Evolutionary conservation across 1,139 yeast genomes (phyloP).

Genomic region (Geotrichum fermentans): DNA sequence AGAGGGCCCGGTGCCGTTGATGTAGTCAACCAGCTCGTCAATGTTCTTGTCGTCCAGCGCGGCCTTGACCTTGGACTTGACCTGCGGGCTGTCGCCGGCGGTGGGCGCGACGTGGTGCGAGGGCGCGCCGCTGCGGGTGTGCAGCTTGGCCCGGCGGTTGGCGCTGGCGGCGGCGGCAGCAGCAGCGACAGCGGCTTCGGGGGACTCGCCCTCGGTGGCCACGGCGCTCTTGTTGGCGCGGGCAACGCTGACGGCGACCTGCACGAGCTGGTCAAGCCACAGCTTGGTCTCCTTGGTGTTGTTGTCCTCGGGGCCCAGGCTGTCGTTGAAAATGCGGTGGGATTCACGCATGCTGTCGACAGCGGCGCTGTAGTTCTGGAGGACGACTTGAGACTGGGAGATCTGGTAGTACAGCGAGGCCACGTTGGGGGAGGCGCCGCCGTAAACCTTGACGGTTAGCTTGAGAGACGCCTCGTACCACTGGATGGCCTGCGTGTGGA

Average conservation of each 20-base stretch:
- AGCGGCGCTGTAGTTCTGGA: constrained; percentile 53
- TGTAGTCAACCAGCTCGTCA: constrained; percentile 37
- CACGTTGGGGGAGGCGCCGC: constrained; percentile 53
- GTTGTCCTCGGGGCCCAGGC: not conserved
- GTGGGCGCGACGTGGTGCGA: no score
- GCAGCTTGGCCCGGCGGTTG: constrained; percentile 19
- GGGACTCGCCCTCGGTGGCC: constrained; percentile 12
- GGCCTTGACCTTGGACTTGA: constrained; percentile 20
- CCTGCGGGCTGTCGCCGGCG: no score
- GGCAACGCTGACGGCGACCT: constrained; percentile 37
- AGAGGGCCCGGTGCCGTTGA: constrained; percentile 30
- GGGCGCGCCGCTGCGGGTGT: constrained; percentile 13
- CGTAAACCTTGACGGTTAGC: constrained; percentile 48
- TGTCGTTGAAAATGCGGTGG: constrained; percentile 48
- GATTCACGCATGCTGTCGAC: constrained; percentile 50
- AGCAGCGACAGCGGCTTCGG: constrained; percentile 20
- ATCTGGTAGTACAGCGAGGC: constrained; percentile 60
- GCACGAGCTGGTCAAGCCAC: constrained; percentile 36
- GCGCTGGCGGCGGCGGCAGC: constrained; percentile 16
- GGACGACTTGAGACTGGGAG: constrained; percentile 57
- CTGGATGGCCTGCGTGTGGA: constrained; percentile 44
- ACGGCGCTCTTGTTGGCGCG: constrained; percentile 22
- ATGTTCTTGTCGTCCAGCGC: constrained; percentile 30
- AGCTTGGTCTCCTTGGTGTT: not conserved
- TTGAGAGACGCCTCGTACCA: constrained; percentile 50